These are phyloP conservation scores for Coemansia javaensis DNA, from an alignment of 192 early-diverging fungal genomes.

Conservation along the genomic window DNA sequence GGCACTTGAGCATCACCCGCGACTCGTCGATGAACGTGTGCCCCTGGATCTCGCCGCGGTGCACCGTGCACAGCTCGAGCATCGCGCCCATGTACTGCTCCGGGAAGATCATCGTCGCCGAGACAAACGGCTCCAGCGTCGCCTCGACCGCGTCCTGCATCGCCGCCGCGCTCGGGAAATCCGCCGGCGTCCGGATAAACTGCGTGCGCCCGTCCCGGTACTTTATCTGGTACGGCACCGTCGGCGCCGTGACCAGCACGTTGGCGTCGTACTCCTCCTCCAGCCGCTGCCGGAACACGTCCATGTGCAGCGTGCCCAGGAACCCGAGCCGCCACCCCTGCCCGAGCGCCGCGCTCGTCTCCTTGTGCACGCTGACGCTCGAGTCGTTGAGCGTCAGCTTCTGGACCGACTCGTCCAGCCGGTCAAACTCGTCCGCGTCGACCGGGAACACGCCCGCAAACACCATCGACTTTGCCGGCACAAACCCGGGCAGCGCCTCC, in stretches of 20 bases:
- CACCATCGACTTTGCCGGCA: slow-evolving; percentile 93
- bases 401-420: slow-evolving; percentile 85
- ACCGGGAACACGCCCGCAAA: slow-evolving; percentile 94
- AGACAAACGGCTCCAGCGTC: slow-evolving; percentile 86
- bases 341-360: slow-evolving; percentile 79
- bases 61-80: slow-evolving; percentile 66
- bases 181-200: slow-evolving; percentile 78
- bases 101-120: slow-evolving; percentile 89
- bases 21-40: slow-evolving; percentile 84
- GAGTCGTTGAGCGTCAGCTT: slow-evolving; percentile 95
- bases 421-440: slow-evolving; percentile 81
- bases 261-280: slow-evolving; percentile 90
- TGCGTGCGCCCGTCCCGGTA: slow-evolving; percentile 26
- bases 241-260: slow-evolving; percentile 88
- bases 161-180: slow-evolving; percentile 79
- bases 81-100: slow-evolving; percentile 69
- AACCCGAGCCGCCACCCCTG: slow-evolving; percentile 97
- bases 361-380: slow-evolving; percentile 81
- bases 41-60: slow-evolving; percentile 78
- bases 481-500: slow-evolving; percentile 81
- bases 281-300: slow-evolving; percentile 91
- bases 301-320: slow-evolving; percentile 95
- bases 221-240: slow-evolving; percentile 76
- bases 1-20: slow-evolving; percentile 81
- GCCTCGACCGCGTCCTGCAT: slow-evolving; percentile 57